A percentile compares a stretch with the other conserved stretches of the same genome.
These are phyloP conservation scores for Discostella pseudostelligera DNA, from an alignment of 108 stramenopile species.

Conservation along the genomic window DNA sequence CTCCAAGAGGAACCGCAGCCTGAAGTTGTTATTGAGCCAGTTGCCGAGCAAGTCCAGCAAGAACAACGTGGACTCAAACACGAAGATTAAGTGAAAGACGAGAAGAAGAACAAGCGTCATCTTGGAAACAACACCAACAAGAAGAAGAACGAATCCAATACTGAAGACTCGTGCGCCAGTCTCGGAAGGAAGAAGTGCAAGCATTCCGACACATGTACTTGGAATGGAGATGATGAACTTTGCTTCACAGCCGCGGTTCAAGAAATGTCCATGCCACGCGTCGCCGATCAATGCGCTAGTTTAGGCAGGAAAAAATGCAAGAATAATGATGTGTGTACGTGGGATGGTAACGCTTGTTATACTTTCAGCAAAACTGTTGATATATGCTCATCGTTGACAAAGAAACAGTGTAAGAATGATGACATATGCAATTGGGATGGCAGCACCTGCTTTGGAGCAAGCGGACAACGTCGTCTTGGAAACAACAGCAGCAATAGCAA, in stretches of 20 bases:
- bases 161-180: too few relatives aligned
- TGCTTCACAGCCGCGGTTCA: background rate
- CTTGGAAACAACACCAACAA: too few relatives aligned
- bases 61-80: too few relatives aligned
- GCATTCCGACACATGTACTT: too few relatives aligned
- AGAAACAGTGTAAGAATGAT: background rate
- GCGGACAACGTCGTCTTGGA: too few relatives aligned
- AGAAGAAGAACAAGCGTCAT: too few relatives aligned
- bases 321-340: background rate
- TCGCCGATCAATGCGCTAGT: conserved; percentile 4
- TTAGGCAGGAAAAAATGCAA: background rate
- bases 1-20: too few relatives aligned
- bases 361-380: background rate
- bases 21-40: too few relatives aligned
- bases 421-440: background rate
- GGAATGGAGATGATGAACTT: too few relatives aligned
- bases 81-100: too few relatives aligned
- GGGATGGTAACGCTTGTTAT: background rate
- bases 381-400: background rate
- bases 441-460: background rate
- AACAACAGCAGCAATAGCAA: background rate
- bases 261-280: background rate
- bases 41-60: too few relatives aligned
- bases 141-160: background rate
- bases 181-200: too few relatives aligned